These are phyloP conservation scores for Leishmania turanica DNA, from an alignment of 208 protist species.

Conservation along the genomic window DNA sequence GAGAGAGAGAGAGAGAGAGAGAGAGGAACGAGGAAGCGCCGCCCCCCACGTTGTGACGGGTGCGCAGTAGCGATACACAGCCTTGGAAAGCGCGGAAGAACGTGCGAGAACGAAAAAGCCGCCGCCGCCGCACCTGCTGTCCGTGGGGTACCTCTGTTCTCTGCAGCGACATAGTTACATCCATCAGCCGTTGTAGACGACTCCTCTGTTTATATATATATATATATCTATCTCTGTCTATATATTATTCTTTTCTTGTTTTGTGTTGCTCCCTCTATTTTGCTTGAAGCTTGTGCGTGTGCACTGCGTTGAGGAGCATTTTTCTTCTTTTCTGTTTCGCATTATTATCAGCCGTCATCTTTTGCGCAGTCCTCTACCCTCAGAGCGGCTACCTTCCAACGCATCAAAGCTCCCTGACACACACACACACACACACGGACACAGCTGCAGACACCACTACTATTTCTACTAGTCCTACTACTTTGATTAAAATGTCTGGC, in stretches of 20 bases:
- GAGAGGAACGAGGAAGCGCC: too few species aligned
- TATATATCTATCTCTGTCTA: background rate
- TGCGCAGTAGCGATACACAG: too few species aligned
- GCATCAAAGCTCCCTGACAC: background rate
- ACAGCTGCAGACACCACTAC: background rate
- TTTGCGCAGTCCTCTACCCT: background rate
- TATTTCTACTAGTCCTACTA: background rate
- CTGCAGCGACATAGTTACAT: too few species aligned
- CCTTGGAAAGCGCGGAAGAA: too few species aligned
- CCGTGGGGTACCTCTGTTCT: too few species aligned
- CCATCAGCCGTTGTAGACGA: background rate
- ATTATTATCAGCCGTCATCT: background rate
- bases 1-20: too few species aligned
- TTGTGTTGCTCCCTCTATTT: background rate
- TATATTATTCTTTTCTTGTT: background rate
- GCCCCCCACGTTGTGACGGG: too few species aligned
- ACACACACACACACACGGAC: background rate
- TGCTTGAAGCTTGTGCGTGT: background rate
- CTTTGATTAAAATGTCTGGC: background rate
- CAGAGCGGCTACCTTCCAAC: background rate
- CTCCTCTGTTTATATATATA: background rate
- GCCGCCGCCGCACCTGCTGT: too few species aligned
- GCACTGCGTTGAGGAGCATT: background rate
- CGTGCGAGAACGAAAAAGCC: too few species aligned
- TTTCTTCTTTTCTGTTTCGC: conserved; percentile 5